Evolutionary conservation across 305 asterid genomes (phyloP).

Genomic region (Fraxinus baroniana): DNA sequence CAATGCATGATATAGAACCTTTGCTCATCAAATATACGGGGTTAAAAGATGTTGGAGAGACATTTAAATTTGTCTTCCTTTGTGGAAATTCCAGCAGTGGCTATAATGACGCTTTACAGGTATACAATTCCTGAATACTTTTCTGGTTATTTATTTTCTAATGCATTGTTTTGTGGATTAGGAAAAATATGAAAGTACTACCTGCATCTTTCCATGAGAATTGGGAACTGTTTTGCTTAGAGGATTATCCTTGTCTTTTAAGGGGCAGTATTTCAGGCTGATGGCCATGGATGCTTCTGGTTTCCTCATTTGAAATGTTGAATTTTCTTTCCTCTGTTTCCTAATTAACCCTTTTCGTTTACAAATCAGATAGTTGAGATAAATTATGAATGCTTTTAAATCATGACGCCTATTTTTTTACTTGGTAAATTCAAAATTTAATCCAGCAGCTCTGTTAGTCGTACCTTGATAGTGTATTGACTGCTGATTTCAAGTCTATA

Average conservation of each 20-base stretch:
- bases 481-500: constrained; percentile 27
- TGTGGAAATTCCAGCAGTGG: constrained; percentile 80
- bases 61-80: constrained; percentile 69
- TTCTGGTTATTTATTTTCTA: neutral
- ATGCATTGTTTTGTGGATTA: constrained; percentile 16
- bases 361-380: constrained; percentile 20
- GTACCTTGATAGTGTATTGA: constrained; percentile 23
- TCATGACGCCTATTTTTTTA: constrained; percentile 7
- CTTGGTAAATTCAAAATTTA: neutral
- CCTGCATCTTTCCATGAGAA: constrained; percentile 14
- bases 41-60: constrained; percentile 40
- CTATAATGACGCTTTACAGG: constrained; percentile 80
- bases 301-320: neutral
- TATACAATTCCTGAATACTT: constrained; percentile 28
- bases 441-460: constrained; percentile 8
- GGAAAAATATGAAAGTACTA: constrained; percentile 6
- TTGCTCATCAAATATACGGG: constrained; percentile 72
- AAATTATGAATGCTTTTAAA: constrained; percentile 14
- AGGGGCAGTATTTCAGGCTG: neutral
- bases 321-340: constrained; percentile 10
- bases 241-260: neutral
- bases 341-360: constrained; percentile 7
- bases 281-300: constrained; percentile 13
- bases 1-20: constrained; percentile 76
- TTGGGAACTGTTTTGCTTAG: neutral